Evolutionary conservation across 495 filamentous ascomycete genomes (phyloP).

Genomic region (Trichoderma orchidacearum): DNA sequence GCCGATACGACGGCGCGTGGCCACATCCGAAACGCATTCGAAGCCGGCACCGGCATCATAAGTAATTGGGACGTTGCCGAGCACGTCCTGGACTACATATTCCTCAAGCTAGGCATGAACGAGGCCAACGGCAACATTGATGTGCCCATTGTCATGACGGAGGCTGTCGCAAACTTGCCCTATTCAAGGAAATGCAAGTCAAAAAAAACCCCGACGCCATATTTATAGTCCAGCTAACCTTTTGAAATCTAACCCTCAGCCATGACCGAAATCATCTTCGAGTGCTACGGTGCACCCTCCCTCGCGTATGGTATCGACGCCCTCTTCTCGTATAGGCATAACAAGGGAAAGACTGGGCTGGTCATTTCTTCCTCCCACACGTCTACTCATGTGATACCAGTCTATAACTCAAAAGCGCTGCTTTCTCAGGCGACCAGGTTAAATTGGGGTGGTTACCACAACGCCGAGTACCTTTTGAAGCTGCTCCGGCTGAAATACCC

Average conservation of each 20-base stretch:
- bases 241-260: constrained; percentile 30
- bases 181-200: constrained; percentile 75
- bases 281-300: constrained; percentile 79
- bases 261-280: constrained; percentile 95
- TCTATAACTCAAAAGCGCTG: constrained; percentile 70
- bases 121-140: constrained; percentile 59
- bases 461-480: constrained; percentile 79
- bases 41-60: constrained; percentile 76
- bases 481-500: constrained; percentile 87
- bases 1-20: constrained; percentile 84
- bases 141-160: constrained; percentile 87
- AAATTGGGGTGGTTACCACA: constrained; percentile 89
- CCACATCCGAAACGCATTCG: constrained; percentile 82
- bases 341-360: constrained; percentile 74
- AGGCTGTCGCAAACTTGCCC: constrained; percentile 76
- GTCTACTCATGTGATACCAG: constrained; percentile 90
- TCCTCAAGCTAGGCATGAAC: constrained; percentile 82
- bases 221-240: not conserved
- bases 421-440: constrained; percentile 72
- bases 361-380: constrained; percentile 87
- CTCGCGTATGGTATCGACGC: constrained; percentile 91
- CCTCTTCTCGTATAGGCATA: constrained; percentile 87
- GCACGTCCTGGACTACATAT: constrained; percentile 79
- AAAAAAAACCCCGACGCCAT: not conserved
- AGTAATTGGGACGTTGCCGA: constrained; percentile 98